phyloP scores from a whole-genome alignment of 768 basidiomycete genomes.

The Coprinopsis sp. region DNA sequence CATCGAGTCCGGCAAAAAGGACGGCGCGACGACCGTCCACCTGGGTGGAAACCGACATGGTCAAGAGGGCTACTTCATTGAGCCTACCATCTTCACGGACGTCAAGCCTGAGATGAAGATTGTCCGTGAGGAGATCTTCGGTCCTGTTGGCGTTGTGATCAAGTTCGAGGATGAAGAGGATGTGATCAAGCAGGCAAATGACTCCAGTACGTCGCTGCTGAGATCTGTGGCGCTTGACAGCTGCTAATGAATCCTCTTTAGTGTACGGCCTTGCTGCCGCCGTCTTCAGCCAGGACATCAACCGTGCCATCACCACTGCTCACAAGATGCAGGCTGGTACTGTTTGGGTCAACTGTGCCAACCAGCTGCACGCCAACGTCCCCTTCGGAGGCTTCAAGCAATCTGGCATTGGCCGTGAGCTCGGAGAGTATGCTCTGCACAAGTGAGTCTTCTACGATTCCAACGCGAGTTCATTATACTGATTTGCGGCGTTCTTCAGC shows the following conservation, averaged over 20 bases:
- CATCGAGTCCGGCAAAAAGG: slow-evolving; percentile 68
- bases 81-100: slow-evolving; percentile 68
- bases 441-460: slow-evolving; percentile 36
- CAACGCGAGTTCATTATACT: not conserved
- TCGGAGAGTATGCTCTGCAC: slow-evolving; percentile 70
- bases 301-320: slow-evolving; percentile 66
- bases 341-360: slow-evolving; percentile 58
- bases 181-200: slow-evolving; percentile 73
- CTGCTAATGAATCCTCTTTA: not conserved
- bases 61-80: slow-evolving; percentile 61
- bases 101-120: slow-evolving; percentile 63
- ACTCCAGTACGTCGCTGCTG: slow-evolving; percentile 39
- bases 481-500: slow-evolving; percentile 23
- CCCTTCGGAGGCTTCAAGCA: slow-evolving; percentile 89
- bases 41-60: slow-evolving; percentile 58
- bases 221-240: not conserved
- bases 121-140: slow-evolving; percentile 68
- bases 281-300: slow-evolving; percentile 79
- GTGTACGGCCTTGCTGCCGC: slow-evolving; percentile 84
- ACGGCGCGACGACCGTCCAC: slow-evolving; percentile 62
- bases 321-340: slow-evolving; percentile 80
- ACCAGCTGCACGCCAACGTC: slow-evolving; percentile 47
- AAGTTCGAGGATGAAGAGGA: slow-evolving; percentile 55
- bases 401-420: slow-evolving; percentile 75
- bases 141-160: slow-evolving; percentile 67